phyloP scores from a whole-genome alignment of 75 land plant genomes.

The Picea glauca region DNA sequence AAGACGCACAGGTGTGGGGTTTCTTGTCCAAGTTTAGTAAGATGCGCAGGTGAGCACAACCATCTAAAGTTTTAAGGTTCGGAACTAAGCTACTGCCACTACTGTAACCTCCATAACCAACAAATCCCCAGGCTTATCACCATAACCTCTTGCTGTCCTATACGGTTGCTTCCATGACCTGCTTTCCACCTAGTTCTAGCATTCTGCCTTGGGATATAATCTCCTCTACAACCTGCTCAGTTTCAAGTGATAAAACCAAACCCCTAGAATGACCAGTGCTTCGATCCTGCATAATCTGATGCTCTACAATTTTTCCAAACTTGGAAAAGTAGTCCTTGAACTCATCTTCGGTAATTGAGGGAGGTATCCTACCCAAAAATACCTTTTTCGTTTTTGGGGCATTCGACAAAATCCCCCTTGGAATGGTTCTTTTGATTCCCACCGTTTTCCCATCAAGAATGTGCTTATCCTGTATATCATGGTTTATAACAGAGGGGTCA shows the following conservation, averaged over 20 bases:
- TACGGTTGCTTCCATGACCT: neutral
- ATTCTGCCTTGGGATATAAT: conserved; percentile 50
- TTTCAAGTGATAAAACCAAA: conserved; percentile 84
- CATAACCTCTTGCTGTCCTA: conserved; percentile 40
- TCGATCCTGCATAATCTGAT: conserved; percentile 72
- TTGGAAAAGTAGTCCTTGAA: no score
- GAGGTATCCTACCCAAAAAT: conserved; percentile 61
- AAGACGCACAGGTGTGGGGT: no score
- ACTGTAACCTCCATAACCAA: conserved; percentile 40
- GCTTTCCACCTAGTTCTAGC: conserved; percentile 74
- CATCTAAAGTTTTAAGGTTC: no score
- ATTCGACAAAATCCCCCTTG: conserved; percentile 29
- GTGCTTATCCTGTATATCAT: no score
- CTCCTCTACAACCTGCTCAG: conserved; percentile 68
- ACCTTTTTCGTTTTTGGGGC: conserved; percentile 57
- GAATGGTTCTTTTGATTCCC: conserved; percentile 47
- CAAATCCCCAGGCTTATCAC: conserved; percentile 16
- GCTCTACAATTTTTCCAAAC: conserved; percentile 55
- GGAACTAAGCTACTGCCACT: conserved; percentile 14
- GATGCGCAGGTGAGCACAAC: no score
- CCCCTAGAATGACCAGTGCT: conserved; percentile 25
- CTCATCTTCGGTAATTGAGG: conserved; percentile 29
- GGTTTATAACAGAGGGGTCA: no score
- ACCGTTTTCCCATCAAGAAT: conserved; percentile 15
- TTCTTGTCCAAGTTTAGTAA: no score